Evolutionary conservation across 2,329 filamentous ascomycete species (phyloP), one percentile per base, ranked within the genome.

Genomic region (Phialophora expanda): DNA sequence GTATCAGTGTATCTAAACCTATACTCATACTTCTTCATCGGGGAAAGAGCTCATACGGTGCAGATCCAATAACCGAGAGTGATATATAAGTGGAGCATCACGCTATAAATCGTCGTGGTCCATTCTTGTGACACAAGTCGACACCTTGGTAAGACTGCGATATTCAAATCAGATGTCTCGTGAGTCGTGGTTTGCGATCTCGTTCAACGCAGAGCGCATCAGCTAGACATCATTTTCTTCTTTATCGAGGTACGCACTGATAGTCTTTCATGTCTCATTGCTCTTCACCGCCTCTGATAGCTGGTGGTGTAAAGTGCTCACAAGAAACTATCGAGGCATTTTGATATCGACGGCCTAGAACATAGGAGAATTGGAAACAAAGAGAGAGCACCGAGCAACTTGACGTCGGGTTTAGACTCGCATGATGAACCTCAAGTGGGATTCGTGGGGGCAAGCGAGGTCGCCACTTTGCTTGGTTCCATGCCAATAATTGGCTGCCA

Each of bases 41-140:
- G 26, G 4, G 4, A 28, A 28, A 28, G 26, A 28, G 26, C 26
- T 30, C 28, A 8, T 30, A 6, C 28, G 8, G 28, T 30, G 6
- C 28, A 30, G 28, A 30, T 30, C 7, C 7, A 30, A 6, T 8
- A 1, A 1, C 28, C 28, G 28, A 8, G 28, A 30, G 28, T 4
- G 1, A 30, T 30, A 6, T 7, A 30, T 9, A 2, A 30, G 1
- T 30, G 8, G 9, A 9, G 30, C 28, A 8, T 30, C 6, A 30
- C 24, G 46, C 41, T 1, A 64, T 56, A 9, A 66, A 22, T 44
- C 61, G 58, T 22, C 85, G 84, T 0, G 72, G 72, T 28, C 83
- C 74, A 69, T 83, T 84, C 14, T 14, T 41, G 14, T 41, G 38
- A 14, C 17, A 38, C 4, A 41, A n/a, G 38, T 38, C 14, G 4